Evolutionary conservation across 768 basidiomycete genomes (phyloP).

Genomic region (Lentinula sp.): DNA sequence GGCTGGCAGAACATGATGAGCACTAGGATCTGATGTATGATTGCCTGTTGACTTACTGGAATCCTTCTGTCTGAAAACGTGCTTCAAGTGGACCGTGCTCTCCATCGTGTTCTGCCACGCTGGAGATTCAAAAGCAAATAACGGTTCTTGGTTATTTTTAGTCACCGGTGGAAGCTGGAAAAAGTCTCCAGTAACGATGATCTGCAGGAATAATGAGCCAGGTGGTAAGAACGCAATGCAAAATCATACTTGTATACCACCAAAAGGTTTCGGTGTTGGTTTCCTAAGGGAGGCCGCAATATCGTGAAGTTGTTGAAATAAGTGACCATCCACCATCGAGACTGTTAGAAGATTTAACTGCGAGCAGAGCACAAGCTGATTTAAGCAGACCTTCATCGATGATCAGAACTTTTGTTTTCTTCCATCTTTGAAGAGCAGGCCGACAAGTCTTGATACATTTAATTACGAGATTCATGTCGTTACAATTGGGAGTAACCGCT

Average conservation of each 20-base stretch:
- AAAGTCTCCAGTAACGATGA: conserved; percentile 78
- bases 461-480: conserved; percentile 41
- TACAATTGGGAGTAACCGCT: conserved; percentile 61
- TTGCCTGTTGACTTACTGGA: conserved; percentile 33
- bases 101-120: conserved; percentile 58
- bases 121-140: conserved; percentile 70
- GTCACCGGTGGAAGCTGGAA: conserved; percentile 79
- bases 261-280: conserved; percentile 49
- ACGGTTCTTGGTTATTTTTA: conserved; percentile 38
- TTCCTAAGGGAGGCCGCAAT: conserved; percentile 51
- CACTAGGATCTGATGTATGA: not conserved
- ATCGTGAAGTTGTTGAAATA: conserved; percentile 65
- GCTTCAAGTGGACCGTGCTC: conserved; percentile 56
- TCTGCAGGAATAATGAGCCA: conserved; percentile 23
- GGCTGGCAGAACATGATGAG: conserved; percentile 24
- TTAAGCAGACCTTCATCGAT: conserved; percentile 45
- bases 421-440: conserved; percentile 64
- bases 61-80: conserved; percentile 76
- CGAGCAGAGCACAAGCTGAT: not conserved
- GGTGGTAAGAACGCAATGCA: not conserved
- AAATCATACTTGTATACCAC: conserved; percentile 60
- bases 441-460: conserved; percentile 56
- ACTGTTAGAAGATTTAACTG: conserved; percentile 44
- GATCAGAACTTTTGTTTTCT: conserved; percentile 57
- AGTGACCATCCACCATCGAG: conserved; percentile 73